Base-by-base conservation (phyloP, 2,329 filamentous ascomycete species). In the Gaeumannomyces sp. region DNA sequence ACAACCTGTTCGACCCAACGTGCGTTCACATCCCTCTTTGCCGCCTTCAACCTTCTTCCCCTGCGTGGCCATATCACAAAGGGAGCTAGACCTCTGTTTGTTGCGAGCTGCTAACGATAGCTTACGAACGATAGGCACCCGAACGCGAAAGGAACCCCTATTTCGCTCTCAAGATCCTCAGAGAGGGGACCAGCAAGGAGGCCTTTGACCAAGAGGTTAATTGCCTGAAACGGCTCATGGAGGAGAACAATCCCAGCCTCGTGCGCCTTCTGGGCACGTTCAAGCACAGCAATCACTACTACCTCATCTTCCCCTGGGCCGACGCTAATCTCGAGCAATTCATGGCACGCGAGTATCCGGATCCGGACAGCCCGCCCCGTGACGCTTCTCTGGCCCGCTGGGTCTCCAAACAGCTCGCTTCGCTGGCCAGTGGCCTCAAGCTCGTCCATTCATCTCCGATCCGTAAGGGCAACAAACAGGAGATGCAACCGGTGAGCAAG, bases 281-380 rank as follows among this genome's bases (percentile, higher is more conserved):
- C 56, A 63, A 70, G 14, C 61, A 67, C 8, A 13, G 14, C 6
- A 60, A 25, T n/a, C 29, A 57, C 7, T 70, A 62, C 25, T 66
- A 64, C 11, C 59, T 71, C 14, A 57, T 71, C 28, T 71, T 71
- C 31, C 65, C 65, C 2, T 68, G 66, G 65, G 70, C 70, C 4
- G 62, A 68, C 5, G 64, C 45, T 50, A 66, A 69, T 33, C 59
- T 71, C 0, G 14, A 62, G 6, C 19, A 53, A 22, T 62, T 62
- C 45, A 50, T 38, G 27, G 16, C 3, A 16, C 57, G 62, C 4
- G 14, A 16, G 2, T 69, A 65, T 58, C 69, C 67, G 67, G 25
- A 28, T 7, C 16, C 45, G 33, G 35, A 33, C 3, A 61, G 60
- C 6, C 67, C 60, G 2, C 61, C 22, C n/a, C 65, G 22, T 0